Percentiles rank a stretch among this genome's conserved stretches.
Conservation (phyloP, 768 basidiomycete genomes). For the Trametopsis cervina region DNA sequence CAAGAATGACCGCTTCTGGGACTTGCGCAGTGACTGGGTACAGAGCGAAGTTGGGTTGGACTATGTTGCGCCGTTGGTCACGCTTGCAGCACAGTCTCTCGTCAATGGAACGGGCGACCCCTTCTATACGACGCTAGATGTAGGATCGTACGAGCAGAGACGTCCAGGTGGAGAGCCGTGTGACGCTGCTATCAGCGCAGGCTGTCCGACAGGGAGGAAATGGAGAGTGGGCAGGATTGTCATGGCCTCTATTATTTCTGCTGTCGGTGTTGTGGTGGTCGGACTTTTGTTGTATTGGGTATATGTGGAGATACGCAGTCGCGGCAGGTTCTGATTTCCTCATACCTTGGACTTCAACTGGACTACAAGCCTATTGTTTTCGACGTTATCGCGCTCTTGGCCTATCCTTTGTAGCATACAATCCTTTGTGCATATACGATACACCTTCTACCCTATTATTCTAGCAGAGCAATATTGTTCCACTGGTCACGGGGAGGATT, state of each 20-base stretch:
- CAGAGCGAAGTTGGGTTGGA: constrained; percentile 86
- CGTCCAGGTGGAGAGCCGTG: constrained; percentile 70
- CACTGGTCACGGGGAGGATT: no score
- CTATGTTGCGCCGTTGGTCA: constrained; percentile 87
- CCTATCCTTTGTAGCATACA: background rate
- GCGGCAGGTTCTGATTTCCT: background rate
- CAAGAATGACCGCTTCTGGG: constrained; percentile 66
- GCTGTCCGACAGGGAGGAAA: constrained; percentile 34
- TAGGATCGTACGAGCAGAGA: constrained; percentile 56
- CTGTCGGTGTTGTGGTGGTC: constrained; percentile 54
- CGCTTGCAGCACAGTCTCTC: constrained; percentile 74
- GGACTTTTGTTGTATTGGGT: constrained; percentile 29
- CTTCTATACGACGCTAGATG: constrained; percentile 65
- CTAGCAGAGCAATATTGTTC: no score
- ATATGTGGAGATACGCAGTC: constrained; percentile 5
- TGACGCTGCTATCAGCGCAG: constrained; percentile 57
- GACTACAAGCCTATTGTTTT: background rate
- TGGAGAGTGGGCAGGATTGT: constrained; percentile 46
- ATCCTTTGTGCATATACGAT: no score
- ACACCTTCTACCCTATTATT: no score
- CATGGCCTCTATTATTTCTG: constrained; percentile 57
- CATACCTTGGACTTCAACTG: background rate
- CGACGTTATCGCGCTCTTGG: background rate
- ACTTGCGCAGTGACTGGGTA: constrained; percentile 86
- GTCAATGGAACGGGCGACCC: constrained; percentile 65